A percentile compares a stretch with the other conserved stretches of the same genome.
These are phyloP conservation scores for Curvularia lunata DNA, from an alignment of 2,329 filamentous ascomycete genomes.

Conservation along the genomic window DNA sequence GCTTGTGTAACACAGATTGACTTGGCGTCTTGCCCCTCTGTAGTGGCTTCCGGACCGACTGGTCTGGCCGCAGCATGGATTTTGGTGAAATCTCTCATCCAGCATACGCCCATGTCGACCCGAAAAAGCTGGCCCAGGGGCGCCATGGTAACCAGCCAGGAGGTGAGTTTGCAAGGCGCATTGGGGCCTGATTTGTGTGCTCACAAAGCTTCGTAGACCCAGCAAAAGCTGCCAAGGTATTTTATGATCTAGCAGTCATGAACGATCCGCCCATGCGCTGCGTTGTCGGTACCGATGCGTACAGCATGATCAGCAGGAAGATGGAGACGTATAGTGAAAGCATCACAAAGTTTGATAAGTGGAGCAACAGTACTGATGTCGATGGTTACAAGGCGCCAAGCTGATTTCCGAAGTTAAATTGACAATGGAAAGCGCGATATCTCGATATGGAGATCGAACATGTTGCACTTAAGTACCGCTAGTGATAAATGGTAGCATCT, in stretches of 20 bases:
- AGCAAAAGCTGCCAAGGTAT: conserved; percentile 56
- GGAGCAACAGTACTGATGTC: conserved; percentile 58
- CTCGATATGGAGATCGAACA: background rate
- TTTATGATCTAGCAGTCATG: conserved; percentile 63
- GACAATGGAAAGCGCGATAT: background rate
- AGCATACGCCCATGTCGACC: conserved; percentile 58
- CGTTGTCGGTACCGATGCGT: conserved; percentile 62
- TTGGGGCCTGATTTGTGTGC: background rate
- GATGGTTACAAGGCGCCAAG: conserved; percentile 47
- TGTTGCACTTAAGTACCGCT: background rate
- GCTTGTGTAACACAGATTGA: background rate
- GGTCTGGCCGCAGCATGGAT: conserved; percentile 55
- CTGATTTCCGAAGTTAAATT: conserved; percentile 8
- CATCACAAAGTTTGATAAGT: conserved; percentile 58
- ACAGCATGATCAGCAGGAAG: conserved; percentile 57
- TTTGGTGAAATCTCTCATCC: conserved; percentile 54
- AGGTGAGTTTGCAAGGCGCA: background rate
- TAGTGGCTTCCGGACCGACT: conserved; percentile 56
- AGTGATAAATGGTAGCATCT: background rate
- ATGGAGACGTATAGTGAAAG: conserved; percentile 58
- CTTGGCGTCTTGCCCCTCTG: background rate
- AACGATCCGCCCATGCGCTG: conserved; percentile 60
- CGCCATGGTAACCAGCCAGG: conserved; percentile 56
- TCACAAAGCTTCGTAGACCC: conserved; percentile 49
- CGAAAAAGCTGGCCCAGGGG: conserved; percentile 50